Evolutionary conservation across 2,329 filamentous ascomycete genomes (phyloP).

Genomic region (Eurotiales sp.): DNA sequence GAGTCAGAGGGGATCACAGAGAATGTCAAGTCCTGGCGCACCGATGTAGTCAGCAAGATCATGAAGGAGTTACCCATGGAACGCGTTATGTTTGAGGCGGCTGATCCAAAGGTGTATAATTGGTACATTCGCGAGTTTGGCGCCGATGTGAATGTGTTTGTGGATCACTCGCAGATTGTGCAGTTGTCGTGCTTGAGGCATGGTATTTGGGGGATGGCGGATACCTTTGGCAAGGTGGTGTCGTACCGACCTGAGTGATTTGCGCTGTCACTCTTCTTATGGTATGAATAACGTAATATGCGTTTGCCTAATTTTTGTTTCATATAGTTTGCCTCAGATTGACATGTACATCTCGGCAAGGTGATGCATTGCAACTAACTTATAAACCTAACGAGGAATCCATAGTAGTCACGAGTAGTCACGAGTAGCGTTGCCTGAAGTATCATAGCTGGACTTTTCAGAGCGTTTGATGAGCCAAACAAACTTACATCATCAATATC

Average conservation of each 20-base stretch:
- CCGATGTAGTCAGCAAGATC: constrained; percentile 53
- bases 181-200: constrained; percentile 50
- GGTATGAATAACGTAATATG: no score
- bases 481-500: no score
- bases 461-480: no score
- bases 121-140: constrained; percentile 58
- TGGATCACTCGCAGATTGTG: constrained; percentile 57
- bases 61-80: constrained; percentile 50
- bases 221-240: constrained; percentile 54
- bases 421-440: no score
- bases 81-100: constrained; percentile 57
- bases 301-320: no score
- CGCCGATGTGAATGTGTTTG: constrained; percentile 55
- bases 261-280: no score
- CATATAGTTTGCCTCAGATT: no score
- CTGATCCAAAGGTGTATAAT: constrained; percentile 54
- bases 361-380: no score
- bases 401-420: no score
- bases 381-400: no score
- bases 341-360: no score
- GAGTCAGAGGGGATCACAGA: constrained; percentile 59
- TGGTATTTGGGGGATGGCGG: constrained; percentile 55
- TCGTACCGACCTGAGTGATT: constrained; percentile 30
- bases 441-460: no score
- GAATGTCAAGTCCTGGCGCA: constrained; percentile 53